Evolutionary conservation across 805 yeast genomes (phyloP).

Genomic region (Candida corydali): DNA sequence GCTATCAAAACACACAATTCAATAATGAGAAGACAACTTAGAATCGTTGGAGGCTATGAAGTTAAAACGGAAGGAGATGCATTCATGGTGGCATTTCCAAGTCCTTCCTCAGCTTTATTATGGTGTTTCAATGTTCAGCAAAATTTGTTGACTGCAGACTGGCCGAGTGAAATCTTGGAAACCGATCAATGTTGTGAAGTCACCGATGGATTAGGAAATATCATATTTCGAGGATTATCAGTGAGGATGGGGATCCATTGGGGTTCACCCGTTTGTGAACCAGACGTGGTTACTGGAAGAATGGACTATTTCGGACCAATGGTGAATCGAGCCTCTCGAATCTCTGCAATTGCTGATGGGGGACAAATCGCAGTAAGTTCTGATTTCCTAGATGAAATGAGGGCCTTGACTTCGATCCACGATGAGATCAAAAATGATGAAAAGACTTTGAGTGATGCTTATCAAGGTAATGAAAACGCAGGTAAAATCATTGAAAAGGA

Average conservation of each 20-base stretch:
- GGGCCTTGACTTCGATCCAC: conserved; percentile 49
- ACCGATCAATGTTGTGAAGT: conserved; percentile 82
- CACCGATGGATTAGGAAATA: conserved; percentile 53
- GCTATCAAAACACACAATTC: conserved; percentile 94
- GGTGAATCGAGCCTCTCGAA: conserved; percentile 93
- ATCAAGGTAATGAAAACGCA: conserved; percentile 45
- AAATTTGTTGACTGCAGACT: conserved; percentile 74
- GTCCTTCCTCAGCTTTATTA: conserved; percentile 81
- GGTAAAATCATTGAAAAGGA: conserved; percentile 61
- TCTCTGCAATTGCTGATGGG: conserved; percentile 93
- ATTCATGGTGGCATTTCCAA: conserved; percentile 94
- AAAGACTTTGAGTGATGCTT: conserved; percentile 33
- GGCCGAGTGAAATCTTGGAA: conserved; percentile 91
- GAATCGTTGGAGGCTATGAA: conserved; percentile 95
- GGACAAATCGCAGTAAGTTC: conserved; percentile 91
- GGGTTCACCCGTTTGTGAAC: conserved; percentile 96
- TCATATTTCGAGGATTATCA: conserved; percentile 81
- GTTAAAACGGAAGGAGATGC: conserved; percentile 99
- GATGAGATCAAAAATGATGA: conserved; percentile 29
- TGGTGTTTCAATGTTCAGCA: conserved; percentile 96
- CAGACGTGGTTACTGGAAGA: conserved; percentile 89
- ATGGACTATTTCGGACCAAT: conserved; percentile 99
- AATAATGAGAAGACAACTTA: conserved; percentile 87
- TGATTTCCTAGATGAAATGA: conserved; percentile 74
- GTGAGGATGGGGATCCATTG: conserved; percentile 99